phyloP scores from a whole-genome alignment of 306 rosid genomes.

The Gastrolobium villosum region DNA sequence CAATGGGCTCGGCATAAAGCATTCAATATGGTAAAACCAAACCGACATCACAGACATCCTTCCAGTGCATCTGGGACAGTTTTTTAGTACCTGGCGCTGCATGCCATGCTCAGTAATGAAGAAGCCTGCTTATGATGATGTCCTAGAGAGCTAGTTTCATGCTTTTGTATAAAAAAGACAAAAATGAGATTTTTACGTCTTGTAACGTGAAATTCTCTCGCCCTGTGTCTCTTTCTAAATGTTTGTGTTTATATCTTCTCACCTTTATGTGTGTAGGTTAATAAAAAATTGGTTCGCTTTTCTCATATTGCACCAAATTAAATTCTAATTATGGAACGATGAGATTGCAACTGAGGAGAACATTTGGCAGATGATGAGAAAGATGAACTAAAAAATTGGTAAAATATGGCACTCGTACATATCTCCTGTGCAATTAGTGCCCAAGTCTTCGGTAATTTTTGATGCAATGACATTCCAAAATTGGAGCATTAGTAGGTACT shows the following conservation, averaged over 20 bases:
- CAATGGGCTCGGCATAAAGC: constrained; percentile 95
- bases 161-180: constrained; percentile 44
- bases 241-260: constrained; percentile 37
- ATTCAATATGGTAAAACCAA: constrained; percentile 73
- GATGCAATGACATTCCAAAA: neutral
- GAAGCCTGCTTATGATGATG: constrained; percentile 43
- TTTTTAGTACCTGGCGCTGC: constrained; percentile 56
- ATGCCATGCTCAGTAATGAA: constrained; percentile 50
- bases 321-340: neutral
- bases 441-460: neutral
- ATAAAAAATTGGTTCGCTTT: constrained; percentile 14
- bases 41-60: constrained; percentile 42
- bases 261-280: constrained; percentile 1
- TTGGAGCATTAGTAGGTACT: no score
- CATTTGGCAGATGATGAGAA: neutral
- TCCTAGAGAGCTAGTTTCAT: constrained; percentile 44
- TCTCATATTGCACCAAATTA: neutral
- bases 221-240: constrained; percentile 34
- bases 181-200: constrained; percentile 40
- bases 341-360: neutral
- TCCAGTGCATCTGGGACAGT: constrained; percentile 55
- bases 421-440: neutral
- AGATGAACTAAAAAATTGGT: neutral
- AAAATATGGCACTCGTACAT: neutral
- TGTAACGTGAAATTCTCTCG: constrained; percentile 33